Base-by-base conservation (phyloP, 306 rosid genomes). In the Prunus padus region DNA sequence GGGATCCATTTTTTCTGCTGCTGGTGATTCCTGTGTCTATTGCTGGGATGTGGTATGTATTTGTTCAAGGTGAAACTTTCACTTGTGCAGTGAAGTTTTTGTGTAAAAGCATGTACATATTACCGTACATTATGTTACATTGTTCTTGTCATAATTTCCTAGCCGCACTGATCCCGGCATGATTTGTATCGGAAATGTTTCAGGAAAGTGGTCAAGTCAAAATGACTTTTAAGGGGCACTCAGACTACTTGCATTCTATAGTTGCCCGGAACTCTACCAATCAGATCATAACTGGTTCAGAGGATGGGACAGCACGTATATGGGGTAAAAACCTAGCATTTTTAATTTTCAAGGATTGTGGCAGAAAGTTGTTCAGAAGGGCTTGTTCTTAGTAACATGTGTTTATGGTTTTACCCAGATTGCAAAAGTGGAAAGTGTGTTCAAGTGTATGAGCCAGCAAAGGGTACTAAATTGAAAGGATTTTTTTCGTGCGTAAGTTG, bases 21-120 rank as follows among this genome's bases (percentile, higher is more conserved):
- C 96, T 30, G 98, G 97, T 68, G 97, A 92, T 89, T 90, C 96
- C 66, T 86, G 97, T 83, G 92, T 96, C 49, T 95, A 90, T 86
- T 92, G 96, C 84, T 92, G 96, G 98, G 98, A 92, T 95, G 88
- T 92, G 97, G 97, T 95, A 90, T 72, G 97, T 84, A 86, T 84
- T 76, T 60, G 49, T 73, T 74, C 69, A 84, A 87, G 92, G 84
- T 85, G 89, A 86, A 87, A 79, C 55, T 31, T 66, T 28, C 47
- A 59, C 11, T 62, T 2, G 19, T 67, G 26, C 68, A 7, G 7
- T 64, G 69, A 76, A 40, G 20, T 69, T n/a, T 56, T 31, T 4
- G 1, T 8, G 25, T 1, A 26, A 60, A 56, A 45, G 63, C 16
- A 62, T 37, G 1, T 72, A 15, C 55, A 5, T 18, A 44, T 1